Evolutionary conservation across 371 early-diverging fungal genomes (phyloP), one percentile per base, ranked within the genome.

Genomic region (Apophysomyces sp.): DNA sequence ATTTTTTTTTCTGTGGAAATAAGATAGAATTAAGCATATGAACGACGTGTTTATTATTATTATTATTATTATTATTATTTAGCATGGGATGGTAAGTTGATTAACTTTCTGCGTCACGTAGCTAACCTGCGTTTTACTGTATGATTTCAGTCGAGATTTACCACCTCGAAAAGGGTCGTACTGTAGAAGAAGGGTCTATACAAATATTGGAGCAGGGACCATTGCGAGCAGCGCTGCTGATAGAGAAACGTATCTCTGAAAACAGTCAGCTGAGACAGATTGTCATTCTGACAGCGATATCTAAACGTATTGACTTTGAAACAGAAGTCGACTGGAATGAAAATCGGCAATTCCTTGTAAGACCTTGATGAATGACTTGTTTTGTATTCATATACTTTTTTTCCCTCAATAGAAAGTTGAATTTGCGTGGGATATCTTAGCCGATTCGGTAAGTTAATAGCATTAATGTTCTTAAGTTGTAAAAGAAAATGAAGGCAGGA

Each of bases 271-370:
- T 94, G 0, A 70, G 67, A 7, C 96, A 96, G 74, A 77, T 76
- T 31, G 91, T 94, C 49, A 79, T 85, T 7, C 67, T 97, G 36
- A 77, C 78, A 1, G 90, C 93, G 0, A 65, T 69, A 0, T 90
- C 93, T 26, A 77, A 82, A n/a, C 81, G 88, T 0, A 58, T 97
- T 24, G 96, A 95, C 55, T 98, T 97, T 77, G 91, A 90, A 24
- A 94, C 87, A 40, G 83, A 85, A 13, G 92, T 95, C 1, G 88
- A 92, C 36, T 98, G 98, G 98, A 77, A 95, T 59, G 98, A 98
- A 71, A 94, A 86, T 72, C 83, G 92, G 57, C 85, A 86, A 65
- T 78, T 94, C 34, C 73, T 97, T 65, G 76, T 77, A 66, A 53
- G 65, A 52, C 4, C 30, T 29, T 13, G 13, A 27, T n/a, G 30